Percentiles rank a stretch among this genome's conserved stretches.
These are phyloP conservation scores for Beta vulgaris DNA, from an alignment of 148 eudicot genomes.

Conservation along the genomic window DNA sequence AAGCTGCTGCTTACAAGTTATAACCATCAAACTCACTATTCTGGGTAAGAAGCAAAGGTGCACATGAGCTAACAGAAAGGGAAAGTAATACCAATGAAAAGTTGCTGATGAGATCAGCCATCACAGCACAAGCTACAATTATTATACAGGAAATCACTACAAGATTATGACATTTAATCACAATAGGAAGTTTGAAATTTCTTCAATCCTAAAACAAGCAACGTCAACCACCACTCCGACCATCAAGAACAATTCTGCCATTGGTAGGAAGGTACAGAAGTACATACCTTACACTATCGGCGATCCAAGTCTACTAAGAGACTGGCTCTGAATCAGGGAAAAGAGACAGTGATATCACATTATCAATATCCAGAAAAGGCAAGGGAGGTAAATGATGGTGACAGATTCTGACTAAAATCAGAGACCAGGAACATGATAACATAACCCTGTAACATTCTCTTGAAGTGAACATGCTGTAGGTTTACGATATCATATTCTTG, in stretches of 20 bases:
- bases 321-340: background rate
- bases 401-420: background rate
- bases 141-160: background rate
- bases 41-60: background rate
- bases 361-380: background rate
- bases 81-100: background rate
- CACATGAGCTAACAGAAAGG: background rate
- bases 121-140: background rate
- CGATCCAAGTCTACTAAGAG: background rate
- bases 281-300: background rate
- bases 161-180: background rate
- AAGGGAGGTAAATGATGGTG: background rate
- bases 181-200: background rate
- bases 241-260: too few species aligned
- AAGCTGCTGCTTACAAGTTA: conserved; percentile 1
- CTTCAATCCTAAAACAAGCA: background rate
- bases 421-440: background rate
- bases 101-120: background rate
- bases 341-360: background rate
- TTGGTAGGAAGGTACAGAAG: too few species aligned
- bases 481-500: background rate
- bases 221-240: background rate
- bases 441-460: too few species aligned
- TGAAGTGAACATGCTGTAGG: background rate
- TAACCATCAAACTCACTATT: background rate